A percentile compares a stretch with the other conserved stretches of the same genome.
These are phyloP conservation scores for Salvia sclarea DNA, from an alignment of 305 asterid species.

Conservation along the genomic window DNA sequence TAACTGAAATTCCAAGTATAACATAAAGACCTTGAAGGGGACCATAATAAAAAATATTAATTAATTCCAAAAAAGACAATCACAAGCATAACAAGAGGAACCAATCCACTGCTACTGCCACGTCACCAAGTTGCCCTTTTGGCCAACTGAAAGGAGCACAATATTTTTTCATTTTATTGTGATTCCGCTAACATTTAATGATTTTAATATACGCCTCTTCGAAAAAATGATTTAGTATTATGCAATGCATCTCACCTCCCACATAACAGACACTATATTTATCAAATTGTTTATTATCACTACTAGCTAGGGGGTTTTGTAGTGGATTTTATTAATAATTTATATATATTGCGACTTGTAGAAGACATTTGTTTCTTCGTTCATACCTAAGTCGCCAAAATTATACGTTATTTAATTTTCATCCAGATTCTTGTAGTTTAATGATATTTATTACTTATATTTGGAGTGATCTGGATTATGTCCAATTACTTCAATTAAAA, in stretches of 20 bases:
- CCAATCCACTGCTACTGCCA: constrained; percentile 1
- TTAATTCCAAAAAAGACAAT: background rate
- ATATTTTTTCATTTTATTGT: background rate
- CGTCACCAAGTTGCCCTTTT: constrained; percentile 22
- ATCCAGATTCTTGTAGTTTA: background rate
- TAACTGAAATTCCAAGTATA: background rate
- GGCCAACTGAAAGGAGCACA: constrained; percentile 26
- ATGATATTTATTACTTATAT: too few species aligned
- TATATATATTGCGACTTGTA: background rate
- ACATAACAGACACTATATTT: background rate
- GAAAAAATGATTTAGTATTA: background rate
- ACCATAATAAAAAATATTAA: constrained; percentile 8
- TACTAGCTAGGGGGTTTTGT: background rate
- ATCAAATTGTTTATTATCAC: background rate
- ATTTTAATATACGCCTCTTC: too few species aligned
- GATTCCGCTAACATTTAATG: background rate
- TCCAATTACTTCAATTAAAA: background rate
- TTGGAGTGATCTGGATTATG: too few species aligned
- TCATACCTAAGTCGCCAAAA: background rate
- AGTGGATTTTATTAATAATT: background rate
- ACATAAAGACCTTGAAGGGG: background rate
- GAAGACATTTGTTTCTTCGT: background rate
- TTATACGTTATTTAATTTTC: background rate
- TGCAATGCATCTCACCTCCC: background rate
- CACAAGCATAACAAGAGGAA: background rate